A percentile compares a stretch with the other conserved stretches of the same genome.
Evolutionary conservation across 129 eudicot species (phyloP).

Genomic region (Flaveria robusta): DNA sequence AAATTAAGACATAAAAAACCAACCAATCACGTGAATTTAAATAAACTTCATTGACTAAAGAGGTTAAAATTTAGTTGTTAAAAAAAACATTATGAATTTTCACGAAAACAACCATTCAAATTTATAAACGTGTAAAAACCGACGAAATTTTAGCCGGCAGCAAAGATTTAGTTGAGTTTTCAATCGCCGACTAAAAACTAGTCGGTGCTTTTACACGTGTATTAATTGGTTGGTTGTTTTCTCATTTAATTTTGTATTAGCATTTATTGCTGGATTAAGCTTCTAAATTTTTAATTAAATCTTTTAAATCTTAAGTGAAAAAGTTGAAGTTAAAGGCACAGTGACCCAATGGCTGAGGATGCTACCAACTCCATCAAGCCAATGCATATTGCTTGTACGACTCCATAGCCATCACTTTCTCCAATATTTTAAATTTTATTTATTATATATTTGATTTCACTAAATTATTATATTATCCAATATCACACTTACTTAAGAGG

Average conservation of each 20-base stretch:
- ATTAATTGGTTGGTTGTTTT: background rate
- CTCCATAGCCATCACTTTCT: slow-evolving; percentile 16
- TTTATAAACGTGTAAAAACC: too few relatives aligned
- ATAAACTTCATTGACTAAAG: too few relatives aligned
- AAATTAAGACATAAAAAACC: too few relatives aligned
- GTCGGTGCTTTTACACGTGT: too few relatives aligned
- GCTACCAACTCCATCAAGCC: slow-evolving; percentile 13
- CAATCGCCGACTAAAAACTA: too few relatives aligned
- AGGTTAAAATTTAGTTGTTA: too few relatives aligned
- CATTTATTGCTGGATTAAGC: background rate
- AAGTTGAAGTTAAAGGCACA: slow-evolving; percentile 22
- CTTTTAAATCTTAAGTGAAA: background rate
- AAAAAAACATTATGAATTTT: too few relatives aligned
- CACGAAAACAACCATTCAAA: too few relatives aligned
- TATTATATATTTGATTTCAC: background rate
- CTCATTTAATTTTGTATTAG: background rate
- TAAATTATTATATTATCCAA: too few relatives aligned
- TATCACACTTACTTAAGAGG: background rate
- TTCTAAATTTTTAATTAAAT: background rate
- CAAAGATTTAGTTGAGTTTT: too few relatives aligned
- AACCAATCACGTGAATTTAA: too few relatives aligned
- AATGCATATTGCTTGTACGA: slow-evolving; percentile 20
- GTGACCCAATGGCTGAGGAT: slow-evolving; percentile 1
- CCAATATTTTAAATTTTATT: background rate
- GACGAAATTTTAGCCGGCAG: too few relatives aligned